Base-by-base conservation (phyloP, 345 rosid species). In the Ricinus communis region DNA sequence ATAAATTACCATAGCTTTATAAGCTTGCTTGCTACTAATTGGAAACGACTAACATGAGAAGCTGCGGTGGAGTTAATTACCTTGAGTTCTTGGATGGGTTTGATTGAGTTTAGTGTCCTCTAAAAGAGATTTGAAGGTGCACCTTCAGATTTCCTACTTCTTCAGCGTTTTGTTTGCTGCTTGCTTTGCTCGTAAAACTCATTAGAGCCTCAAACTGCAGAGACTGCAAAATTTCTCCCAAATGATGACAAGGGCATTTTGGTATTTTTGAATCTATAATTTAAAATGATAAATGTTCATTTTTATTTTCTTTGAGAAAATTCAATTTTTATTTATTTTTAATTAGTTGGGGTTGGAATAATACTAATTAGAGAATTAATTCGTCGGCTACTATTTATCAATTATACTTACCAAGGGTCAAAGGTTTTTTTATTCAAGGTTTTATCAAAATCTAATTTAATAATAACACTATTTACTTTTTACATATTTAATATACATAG, bases 1-100 rank as follows among this genome's bases (percentile, higher is more conserved):
- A 0, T n/a, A n/a, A n/a, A n/a, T n/a, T n/a, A 30, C 24, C 41
- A 30, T 58, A 55, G 62, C 7, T 36, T 33, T 33, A 36, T n/a
- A 36, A 60, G 65, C 27, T 10, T 10, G 15, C 7, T n/a, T 16
- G n/a, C 47, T 2, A 11, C 10, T 22, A 21, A 53, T 5, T 43
- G 27, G 61, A 9, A 36, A 60, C 15, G 45, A 60, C 19, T 19
- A 36, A 13, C 15, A 36, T 31, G 41, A 66, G 28, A 52, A 11
- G 19, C 19, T 65, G 21, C 15, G 24, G 55, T 28, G 10, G 69
- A 65, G 43, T 47, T 65, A 28, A 40, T 65, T 49, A 65, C 69
- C 43, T 47, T 65, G 38, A 25, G 2, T 3, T n/a, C n/a, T 14
- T 16, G 4, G 69, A 19, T 15, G 4, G 9, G 15, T 47, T 49